Base-by-base conservation (phyloP, 495 filamentous ascomycete species). In the Sordaria brevicollis region DNA sequence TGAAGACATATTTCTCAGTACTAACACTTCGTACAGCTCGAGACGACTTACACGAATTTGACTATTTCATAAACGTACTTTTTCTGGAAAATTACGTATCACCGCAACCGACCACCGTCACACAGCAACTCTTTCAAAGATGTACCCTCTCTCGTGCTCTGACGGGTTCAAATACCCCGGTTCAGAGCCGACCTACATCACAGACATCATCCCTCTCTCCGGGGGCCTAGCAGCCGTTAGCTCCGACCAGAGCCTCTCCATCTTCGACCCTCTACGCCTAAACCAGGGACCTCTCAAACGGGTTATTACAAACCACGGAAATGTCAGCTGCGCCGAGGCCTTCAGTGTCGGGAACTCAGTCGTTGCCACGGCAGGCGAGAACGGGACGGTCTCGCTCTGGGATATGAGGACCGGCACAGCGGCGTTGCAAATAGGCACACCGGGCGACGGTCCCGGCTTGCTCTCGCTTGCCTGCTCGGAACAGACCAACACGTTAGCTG, bases 401-500 rank as follows among this genome's bases (percentile, higher is more conserved):
- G 89, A 92, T 78, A 71, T 85, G 67, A 78, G 88, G 19, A 74
- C 76, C 65, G 76, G 74, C 36, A 76, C 80, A 19, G 65, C 74
- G 67, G 80, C 79, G 0, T 69, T 79, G 57, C 75, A 76, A 39
- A 84, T 80, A 77, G 79, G 65, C 57, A 34, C 37, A 65, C 8
- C 38, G 83, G 81, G 79, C 38, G 77, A 79, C 65, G 76, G 74
- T 54, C 76, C 82, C 1, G 84, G 90, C 34, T 83, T 93, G 35
- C 81, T 92, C n/a, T 91, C 93, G 1, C 80, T 95, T 21, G 88
- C 88, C 33, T 89, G 86, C 77, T 86, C 85, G 34, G 80, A 81
- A 66, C 79, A 81, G 43, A 85, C 83, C 17, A 87, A 87, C 73
- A 80, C 84, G 11, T 77, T 96, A 13, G 92, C 88, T 35, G 90